These are phyloP conservation scores for Arctium lappa DNA, from an alignment of 129 eudicot genomes.

Conservation along the genomic window DNA sequence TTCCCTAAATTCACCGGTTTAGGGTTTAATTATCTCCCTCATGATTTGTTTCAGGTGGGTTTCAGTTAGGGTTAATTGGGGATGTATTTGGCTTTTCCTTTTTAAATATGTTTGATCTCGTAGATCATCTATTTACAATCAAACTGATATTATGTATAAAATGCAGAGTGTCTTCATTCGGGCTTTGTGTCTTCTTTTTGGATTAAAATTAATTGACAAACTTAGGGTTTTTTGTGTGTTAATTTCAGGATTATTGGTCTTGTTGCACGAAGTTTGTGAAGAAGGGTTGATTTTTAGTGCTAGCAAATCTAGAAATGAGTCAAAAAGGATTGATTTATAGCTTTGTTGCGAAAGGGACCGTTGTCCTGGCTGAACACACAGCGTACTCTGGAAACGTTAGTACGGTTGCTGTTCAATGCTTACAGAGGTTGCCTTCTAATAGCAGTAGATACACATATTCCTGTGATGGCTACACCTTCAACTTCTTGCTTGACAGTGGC, in stretches of 20 bases:
- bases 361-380: conserved; percentile 95
- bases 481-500: conserved; percentile 81
- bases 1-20: background rate
- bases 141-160: background rate
- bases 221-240: background rate
- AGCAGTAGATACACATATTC: conserved; percentile 95
- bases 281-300: conserved; percentile 7
- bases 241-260: conserved; percentile 7
- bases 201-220: background rate
- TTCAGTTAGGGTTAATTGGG: conserved; percentile 9
- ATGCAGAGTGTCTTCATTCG: background rate
- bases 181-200: background rate
- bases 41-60: background rate
- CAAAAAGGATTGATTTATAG: conserved; percentile 92
- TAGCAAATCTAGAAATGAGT: conserved; percentile 43
- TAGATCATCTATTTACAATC: conserved; percentile 1
- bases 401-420: conserved; percentile 98
- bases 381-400: conserved; percentile 94
- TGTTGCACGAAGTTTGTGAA: background rate
- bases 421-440: conserved; percentile 85
- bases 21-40: conserved; percentile 12
- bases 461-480: conserved; percentile 96
- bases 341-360: conserved; percentile 94
- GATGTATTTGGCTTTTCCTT: background rate
- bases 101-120: background rate